Conservation (phyloP, 345 rosid genomes). For the Populus davidiana region DNA sequence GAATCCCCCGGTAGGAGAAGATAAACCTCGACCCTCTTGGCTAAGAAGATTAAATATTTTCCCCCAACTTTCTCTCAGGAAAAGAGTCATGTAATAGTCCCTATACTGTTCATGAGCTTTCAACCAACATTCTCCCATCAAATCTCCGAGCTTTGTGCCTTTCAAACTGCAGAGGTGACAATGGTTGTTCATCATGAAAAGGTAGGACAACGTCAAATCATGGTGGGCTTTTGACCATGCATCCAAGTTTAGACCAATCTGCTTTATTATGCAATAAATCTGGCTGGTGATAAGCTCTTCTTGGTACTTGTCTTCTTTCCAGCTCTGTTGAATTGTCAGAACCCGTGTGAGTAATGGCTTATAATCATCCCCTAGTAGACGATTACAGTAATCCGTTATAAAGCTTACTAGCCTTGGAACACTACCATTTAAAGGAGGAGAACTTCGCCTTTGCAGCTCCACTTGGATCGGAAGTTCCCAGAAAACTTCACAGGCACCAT, state of each 20-base stretch:
- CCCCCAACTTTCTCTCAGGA: slow-evolving; percentile 70
- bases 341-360: slow-evolving; percentile 54
- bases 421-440: slow-evolving; percentile 53
- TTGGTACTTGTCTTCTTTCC: slow-evolving; percentile 56
- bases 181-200: slow-evolving; percentile 92
- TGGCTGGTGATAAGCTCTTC: slow-evolving; percentile 48
- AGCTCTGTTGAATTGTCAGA: slow-evolving; percentile 51
- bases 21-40: slow-evolving; percentile 20
- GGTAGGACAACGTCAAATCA: slow-evolving; percentile 44
- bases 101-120: slow-evolving; percentile 59
- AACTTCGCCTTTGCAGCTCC: slow-evolving; percentile 50
- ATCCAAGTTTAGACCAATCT: slow-evolving; percentile 65
- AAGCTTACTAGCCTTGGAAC: slow-evolving; percentile 63
- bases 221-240: slow-evolving; percentile 58
- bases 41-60: slow-evolving; percentile 31
- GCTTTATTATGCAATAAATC: slow-evolving; percentile 48
- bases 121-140: slow-evolving; percentile 85
- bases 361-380: slow-evolving; percentile 46
- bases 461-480: slow-evolving; percentile 69
- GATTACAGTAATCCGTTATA: slow-evolving; percentile 67
- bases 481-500: slow-evolving; percentile 61
- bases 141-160: slow-evolving; percentile 57
- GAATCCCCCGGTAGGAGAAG: slow-evolving; percentile 21
- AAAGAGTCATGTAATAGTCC: slow-evolving; percentile 60
- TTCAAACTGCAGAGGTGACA: slow-evolving; percentile 51